A percentile compares a stretch with the other conserved stretches of the same genome.
Conservation (phyloP, 352 stramenopile genomes). For the Globisporangium cylindrosporum region DNA sequence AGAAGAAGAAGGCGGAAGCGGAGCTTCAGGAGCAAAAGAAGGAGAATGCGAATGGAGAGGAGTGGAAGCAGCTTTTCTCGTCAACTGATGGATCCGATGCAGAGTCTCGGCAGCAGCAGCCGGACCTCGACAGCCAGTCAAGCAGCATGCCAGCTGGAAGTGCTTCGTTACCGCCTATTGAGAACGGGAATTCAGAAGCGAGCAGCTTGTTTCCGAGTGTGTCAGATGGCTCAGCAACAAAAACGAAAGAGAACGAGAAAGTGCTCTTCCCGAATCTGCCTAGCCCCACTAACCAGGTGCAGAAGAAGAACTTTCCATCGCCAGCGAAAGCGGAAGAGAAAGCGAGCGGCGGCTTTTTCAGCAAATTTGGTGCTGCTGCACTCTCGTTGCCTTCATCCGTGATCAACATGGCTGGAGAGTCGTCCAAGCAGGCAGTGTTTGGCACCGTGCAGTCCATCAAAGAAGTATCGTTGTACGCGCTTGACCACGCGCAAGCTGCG, state of each 20-base stretch:
- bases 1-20: neutral
- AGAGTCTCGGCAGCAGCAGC: neutral
- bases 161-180: slow-evolving; percentile 21
- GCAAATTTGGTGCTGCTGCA: slow-evolving; percentile 53
- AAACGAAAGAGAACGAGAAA: slow-evolving; percentile 8
- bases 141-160: slow-evolving; percentile 12
- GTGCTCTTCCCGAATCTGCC: slow-evolving; percentile 12
- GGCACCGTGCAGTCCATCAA: slow-evolving; percentile 72
- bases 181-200: neutral
- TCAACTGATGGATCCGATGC: slow-evolving; percentile 6
- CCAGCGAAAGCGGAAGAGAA: slow-evolving; percentile 23
- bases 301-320: neutral
- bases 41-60: slow-evolving; percentile 17
- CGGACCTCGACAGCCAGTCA: neutral
- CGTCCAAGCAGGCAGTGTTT: slow-evolving; percentile 65
- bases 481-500: slow-evolving; percentile 69
- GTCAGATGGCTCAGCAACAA: neutral
- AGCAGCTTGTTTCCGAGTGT: neutral
- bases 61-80: slow-evolving; percentile 47
- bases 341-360: slow-evolving; percentile 51
- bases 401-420: slow-evolving; percentile 57
- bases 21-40: neutral
- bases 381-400: slow-evolving; percentile 61
- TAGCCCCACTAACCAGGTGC: neutral
- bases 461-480: slow-evolving; percentile 67